Evolutionary conservation across 2,329 filamentous ascomycete genomes (phyloP).

Genomic region (Aureobasidium sp.): DNA sequence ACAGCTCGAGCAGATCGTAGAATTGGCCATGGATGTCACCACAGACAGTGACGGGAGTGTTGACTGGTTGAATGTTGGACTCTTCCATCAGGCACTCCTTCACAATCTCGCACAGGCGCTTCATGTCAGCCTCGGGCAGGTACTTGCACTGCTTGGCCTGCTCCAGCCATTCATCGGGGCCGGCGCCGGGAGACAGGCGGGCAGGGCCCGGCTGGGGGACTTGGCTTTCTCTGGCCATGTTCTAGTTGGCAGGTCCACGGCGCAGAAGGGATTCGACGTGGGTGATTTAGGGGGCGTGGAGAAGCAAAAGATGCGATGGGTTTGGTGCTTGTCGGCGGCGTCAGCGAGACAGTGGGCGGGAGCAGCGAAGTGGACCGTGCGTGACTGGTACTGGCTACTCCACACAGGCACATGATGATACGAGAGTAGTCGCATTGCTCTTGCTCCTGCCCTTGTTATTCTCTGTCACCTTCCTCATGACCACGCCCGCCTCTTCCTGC

Average conservation of each 20-base stretch:
- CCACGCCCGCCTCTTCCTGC: background rate
- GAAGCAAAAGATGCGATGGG: background rate
- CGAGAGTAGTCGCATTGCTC: background rate
- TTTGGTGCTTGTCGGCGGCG: background rate
- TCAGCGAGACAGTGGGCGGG: background rate
- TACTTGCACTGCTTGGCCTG: constrained; percentile 97
- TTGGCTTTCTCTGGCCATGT: constrained; percentile 45
- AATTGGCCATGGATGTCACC: constrained; percentile 99
- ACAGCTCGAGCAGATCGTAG: constrained; percentile 94
- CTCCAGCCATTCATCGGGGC: constrained; percentile 92
- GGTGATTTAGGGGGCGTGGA: background rate
- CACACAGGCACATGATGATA: background rate
- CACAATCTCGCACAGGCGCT: constrained; percentile 96
- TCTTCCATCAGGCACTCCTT: constrained; percentile 99
- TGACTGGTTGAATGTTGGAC: constrained; percentile 97
- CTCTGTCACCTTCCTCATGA: background rate
- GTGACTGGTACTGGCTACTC: background rate
- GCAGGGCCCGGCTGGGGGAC: constrained; percentile 89
- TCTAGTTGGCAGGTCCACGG: constrained; percentile 7
- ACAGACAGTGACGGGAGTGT: constrained; percentile 92
- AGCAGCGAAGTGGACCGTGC: background rate
- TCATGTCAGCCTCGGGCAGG: constrained; percentile 93
- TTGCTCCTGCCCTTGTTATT: background rate
- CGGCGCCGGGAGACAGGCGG: constrained; percentile 72
- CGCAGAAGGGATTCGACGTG: background rate